Percentiles rank a stretch among this genome's conserved stretches.
These are phyloP conservation scores for Oryza meyeriana DNA, from an alignment of 176 grass and related monocot genomes.

Conservation along the genomic window DNA sequence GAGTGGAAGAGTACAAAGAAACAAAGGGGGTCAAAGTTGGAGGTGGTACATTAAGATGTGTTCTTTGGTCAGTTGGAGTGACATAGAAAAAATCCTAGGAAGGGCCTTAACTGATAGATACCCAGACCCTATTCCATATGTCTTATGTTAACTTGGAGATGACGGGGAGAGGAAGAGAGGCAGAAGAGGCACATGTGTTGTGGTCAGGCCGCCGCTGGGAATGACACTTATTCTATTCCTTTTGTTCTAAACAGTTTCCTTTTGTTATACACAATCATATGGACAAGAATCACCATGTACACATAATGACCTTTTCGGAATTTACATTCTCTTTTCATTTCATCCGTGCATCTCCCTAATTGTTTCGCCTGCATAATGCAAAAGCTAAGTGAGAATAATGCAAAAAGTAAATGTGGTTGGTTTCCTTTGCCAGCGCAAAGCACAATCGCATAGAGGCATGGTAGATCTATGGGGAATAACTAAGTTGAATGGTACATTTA, in stretches of 20 bases:
- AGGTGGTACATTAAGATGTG: background rate
- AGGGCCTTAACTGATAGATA: background rate
- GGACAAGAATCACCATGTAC: background rate
- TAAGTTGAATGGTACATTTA: background rate
- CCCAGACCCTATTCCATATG: background rate
- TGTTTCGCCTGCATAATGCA: slow-evolving; percentile 24
- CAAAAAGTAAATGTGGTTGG: background rate
- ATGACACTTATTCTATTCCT: background rate
- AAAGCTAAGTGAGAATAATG: slow-evolving; percentile 5
- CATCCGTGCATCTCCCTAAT: background rate
- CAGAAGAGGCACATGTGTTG: background rate
- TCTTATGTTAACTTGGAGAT: background rate
- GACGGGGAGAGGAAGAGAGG: background rate
- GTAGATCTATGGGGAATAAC: background rate
- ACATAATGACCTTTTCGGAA: slow-evolving; percentile 12
- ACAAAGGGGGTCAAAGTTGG: background rate
- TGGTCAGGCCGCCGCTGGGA: background rate
- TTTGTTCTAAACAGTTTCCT: background rate
- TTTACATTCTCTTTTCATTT: slow-evolving; percentile 19
- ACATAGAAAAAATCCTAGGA: background rate
- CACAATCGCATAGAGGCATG: background rate
- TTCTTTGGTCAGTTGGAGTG: background rate
- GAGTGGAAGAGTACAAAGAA: too few relatives aligned
- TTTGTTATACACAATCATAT: slow-evolving; percentile 6
- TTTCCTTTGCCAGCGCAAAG: too few relatives aligned